Percentiles rank a stretch among this genome's conserved stretches.
phyloP scores from a whole-genome alignment of 495 filamentous ascomycete genomes.

The Parathielavia appendiculata region DNA sequence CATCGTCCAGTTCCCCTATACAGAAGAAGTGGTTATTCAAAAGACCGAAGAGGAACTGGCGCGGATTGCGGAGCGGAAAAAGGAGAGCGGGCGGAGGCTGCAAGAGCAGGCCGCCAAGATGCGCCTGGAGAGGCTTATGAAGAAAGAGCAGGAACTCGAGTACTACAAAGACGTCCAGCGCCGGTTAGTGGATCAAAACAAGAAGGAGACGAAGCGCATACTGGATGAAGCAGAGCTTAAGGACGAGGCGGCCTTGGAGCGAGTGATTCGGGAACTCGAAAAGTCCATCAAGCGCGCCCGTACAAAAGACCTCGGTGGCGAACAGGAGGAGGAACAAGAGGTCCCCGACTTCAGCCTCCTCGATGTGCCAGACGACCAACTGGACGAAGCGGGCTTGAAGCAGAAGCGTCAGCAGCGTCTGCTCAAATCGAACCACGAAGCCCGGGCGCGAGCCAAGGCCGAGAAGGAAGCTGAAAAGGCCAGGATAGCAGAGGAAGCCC shows the following conservation, averaged over 20 bases:
- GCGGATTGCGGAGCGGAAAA: conserved; percentile 80
- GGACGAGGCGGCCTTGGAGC: conserved; percentile 77
- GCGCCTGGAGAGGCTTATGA: conserved; percentile 87
- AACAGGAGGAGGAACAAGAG: conserved; percentile 70
- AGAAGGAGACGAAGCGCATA: conserved; percentile 81
- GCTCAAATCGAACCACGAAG: conserved; percentile 90
- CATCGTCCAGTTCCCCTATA: conserved; percentile 88
- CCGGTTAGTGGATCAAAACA: conserved; percentile 59
- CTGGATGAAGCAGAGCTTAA: conserved; percentile 88
- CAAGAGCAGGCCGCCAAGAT: conserved; percentile 97
- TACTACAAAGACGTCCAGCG: conserved; percentile 81
- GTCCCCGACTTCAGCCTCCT: conserved; percentile 80
- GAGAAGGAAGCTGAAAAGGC: conserved; percentile 92
- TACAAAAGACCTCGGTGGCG: conserved; percentile 85
- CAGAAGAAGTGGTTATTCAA: conserved; percentile 78
- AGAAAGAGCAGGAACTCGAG: conserved; percentile 91
- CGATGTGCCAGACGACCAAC: conserved; percentile 82
- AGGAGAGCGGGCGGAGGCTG: conserved; percentile 82
- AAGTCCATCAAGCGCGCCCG: conserved; percentile 78
- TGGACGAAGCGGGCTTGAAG: conserved; percentile 86
- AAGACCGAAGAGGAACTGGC: conserved; percentile 92
- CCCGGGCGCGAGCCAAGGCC: conserved; percentile 81
- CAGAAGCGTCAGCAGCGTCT: conserved; percentile 87
- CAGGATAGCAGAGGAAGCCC: conserved; percentile 71
- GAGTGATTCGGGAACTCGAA: conserved; percentile 79